phyloP scores from a whole-genome alignment of 371 early-diverging fungal genomes.

The Mucor plumbeus region DNA sequence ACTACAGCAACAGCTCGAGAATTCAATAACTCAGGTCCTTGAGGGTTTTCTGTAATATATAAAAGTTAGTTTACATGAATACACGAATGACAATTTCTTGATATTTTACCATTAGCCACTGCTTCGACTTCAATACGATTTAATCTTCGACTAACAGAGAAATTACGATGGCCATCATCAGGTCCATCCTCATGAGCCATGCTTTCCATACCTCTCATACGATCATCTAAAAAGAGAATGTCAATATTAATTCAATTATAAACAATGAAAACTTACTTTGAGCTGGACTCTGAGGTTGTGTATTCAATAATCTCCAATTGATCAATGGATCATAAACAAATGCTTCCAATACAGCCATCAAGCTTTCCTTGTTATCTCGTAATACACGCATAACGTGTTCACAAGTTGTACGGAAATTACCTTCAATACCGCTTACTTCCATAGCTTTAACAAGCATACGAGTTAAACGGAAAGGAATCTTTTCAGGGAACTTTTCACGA shows the following conservation, averaged over 20 bases:
- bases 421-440: slow-evolving; percentile 97
- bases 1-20: slow-evolving; percentile 66
- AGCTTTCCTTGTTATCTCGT: slow-evolving; percentile 93
- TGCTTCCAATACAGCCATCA: slow-evolving; percentile 98
- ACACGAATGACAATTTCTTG: neutral
- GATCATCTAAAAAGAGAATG: slow-evolving; percentile 33
- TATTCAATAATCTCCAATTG: slow-evolving; percentile 82
- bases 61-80: neutral
- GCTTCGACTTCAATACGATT: slow-evolving; percentile 57
- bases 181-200: slow-evolving; percentile 45
- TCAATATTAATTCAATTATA: no score
- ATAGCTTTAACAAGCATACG: slow-evolving; percentile 98
- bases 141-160: slow-evolving; percentile 53
- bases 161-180: slow-evolving; percentile 51
- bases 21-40: slow-evolving; percentile 57
- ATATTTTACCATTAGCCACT: slow-evolving; percentile 49
- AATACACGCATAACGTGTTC: slow-evolving; percentile 97
- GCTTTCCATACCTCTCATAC: slow-evolving; percentile 46
- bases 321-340: slow-evolving; percentile 98
- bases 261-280: slow-evolving; percentile 35
- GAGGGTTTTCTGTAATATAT: slow-evolving; percentile 42
- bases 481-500: slow-evolving; percentile 97
- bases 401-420: slow-evolving; percentile 94
- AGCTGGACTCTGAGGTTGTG: slow-evolving; percentile 47
- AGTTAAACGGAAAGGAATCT: slow-evolving; percentile 97